Evolutionary conservation across 176 grass and related monocot species (phyloP), one percentile per base, ranked within the genome.

Genomic region (Thinopyrum elongatum): DNA sequence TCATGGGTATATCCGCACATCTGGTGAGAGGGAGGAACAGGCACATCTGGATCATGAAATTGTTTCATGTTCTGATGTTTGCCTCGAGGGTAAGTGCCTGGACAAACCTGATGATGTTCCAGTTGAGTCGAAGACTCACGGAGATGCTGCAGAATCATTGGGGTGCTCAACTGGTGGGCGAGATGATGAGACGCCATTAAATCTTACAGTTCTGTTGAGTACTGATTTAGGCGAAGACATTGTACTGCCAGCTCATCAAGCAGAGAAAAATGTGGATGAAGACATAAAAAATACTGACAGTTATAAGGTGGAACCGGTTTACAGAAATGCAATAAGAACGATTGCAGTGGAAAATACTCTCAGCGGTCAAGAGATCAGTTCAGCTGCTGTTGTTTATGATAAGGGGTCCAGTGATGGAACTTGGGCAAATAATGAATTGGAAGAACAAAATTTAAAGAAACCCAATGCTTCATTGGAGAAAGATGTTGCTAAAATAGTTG

Each of bases 61-160:
- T 73, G 57, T 13, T 79, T 28, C 55, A 49, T 14, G 39, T 47
- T 82, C 71, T 29, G 36, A 79, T 86, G 58, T 78, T 86, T 88
- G 17, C 69, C 22, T 82, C 36, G 35, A 74, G 46, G 28, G 82
- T 46, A 81, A 69, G 62, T 26, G 13, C 5, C 25, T n/a, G 3
- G 35, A 68, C 55, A 36, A 14, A 11, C 64, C 76, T 44, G 68
- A 16, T 53, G 61, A 31, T 39, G 22, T 91, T 36, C 39, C 62
- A 81, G 62, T 62, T 92, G 33, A 79, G 26, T 31, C 22, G 78
- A 68, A 83, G 16, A 44, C 35, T 15, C 35, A 6, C 27, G 74
- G 44, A 82, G 57, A 53, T 86, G 21, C 23, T 78, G 41, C 58
- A 38, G 55, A 92, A 67, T 38, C 29, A 79, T 21, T 68, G n/a